Evolutionary conservation across 768 basidiomycete species (phyloP).

Genomic region (Lentinus brumalis): DNA sequence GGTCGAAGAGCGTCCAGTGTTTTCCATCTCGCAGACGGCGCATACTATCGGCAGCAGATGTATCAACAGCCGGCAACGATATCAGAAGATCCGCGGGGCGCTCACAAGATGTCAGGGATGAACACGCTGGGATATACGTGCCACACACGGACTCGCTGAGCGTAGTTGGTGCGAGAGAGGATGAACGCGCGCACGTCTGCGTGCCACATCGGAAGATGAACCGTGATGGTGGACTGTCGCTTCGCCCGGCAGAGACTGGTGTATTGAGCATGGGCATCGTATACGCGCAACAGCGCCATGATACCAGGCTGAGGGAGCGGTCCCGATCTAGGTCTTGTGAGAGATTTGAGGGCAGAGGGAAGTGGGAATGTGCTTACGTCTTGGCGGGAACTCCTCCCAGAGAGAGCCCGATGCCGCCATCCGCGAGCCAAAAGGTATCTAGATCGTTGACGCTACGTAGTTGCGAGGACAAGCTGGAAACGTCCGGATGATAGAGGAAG

Average conservation of each 20-base stretch:
- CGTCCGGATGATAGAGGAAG: not conserved
- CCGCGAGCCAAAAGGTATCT: not conserved
- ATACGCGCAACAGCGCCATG: not conserved
- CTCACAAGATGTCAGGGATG: not conserved
- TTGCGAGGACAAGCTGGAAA: not conserved
- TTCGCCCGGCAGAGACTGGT: rapidly evolving
- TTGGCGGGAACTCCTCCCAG: not conserved
- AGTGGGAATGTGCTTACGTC: no score
- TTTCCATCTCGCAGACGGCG: not conserved
- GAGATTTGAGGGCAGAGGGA: not conserved
- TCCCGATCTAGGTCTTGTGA: not conserved
- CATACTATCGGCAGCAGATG: not conserved
- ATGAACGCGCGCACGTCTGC: not conserved
- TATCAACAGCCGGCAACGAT: no score
- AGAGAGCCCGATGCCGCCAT: not conserved
- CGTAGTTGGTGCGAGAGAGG: not conserved
- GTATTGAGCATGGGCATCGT: not conserved
- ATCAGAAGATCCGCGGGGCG: no score
- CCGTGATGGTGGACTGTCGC: not conserved
- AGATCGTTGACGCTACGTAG: not conserved
- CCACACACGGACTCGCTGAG: not conserved
- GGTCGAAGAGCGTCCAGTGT: not conserved
- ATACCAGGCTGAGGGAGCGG: not conserved
- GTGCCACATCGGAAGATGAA: not conserved
- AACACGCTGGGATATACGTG: not conserved